Conservation (phyloP, 2,329 filamentous ascomycete species). For the Chaetomium sp. region DNA sequence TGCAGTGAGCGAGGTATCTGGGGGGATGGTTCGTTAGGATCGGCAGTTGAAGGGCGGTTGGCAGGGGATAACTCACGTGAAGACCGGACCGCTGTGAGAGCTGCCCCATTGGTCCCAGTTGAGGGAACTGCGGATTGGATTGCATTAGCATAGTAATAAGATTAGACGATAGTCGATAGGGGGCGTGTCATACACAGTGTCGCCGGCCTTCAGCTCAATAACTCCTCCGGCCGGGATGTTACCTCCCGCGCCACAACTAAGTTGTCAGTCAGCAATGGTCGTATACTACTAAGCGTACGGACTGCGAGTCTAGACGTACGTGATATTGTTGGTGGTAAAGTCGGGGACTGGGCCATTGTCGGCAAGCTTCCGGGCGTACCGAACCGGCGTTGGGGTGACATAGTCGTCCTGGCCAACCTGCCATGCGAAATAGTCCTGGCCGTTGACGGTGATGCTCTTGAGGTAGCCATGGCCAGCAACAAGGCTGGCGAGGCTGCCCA, state of each 20-base stretch:
- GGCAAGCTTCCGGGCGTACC: slow-evolving; percentile 34
- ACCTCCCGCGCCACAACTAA: slow-evolving; percentile 30
- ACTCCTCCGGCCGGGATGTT: slow-evolving; percentile 27
- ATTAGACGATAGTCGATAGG: not conserved
- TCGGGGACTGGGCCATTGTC: slow-evolving; percentile 36
- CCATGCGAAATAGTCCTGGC: slow-evolving; percentile 27
- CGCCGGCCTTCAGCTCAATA: slow-evolving; percentile 32
- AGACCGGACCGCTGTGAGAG: slow-evolving; percentile 40
- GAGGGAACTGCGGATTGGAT: slow-evolving; percentile 5
- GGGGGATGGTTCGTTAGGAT: not conserved
- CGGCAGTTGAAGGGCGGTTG: not conserved
- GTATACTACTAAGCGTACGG: not conserved
- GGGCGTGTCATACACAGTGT: slow-evolving; percentile 27
- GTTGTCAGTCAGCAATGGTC: not conserved
- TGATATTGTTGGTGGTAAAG: slow-evolving; percentile 35
- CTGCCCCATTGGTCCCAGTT: slow-evolving; percentile 43
- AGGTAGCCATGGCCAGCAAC: slow-evolving; percentile 37
- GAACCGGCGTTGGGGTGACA: slow-evolving; percentile 34
- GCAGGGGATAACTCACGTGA: slow-evolving; percentile 33
- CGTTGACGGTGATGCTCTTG: slow-evolving; percentile 36
- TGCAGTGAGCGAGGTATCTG: slow-evolving; percentile 43
- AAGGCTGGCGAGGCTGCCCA: slow-evolving; percentile 21
- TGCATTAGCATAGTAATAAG: not conserved
- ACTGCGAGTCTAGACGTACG: slow-evolving; percentile 19
- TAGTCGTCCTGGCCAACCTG: slow-evolving; percentile 31